Conservation (phyloP, 192 early-diverging fungal genomes). For the Diversispora epigaea region DNA sequence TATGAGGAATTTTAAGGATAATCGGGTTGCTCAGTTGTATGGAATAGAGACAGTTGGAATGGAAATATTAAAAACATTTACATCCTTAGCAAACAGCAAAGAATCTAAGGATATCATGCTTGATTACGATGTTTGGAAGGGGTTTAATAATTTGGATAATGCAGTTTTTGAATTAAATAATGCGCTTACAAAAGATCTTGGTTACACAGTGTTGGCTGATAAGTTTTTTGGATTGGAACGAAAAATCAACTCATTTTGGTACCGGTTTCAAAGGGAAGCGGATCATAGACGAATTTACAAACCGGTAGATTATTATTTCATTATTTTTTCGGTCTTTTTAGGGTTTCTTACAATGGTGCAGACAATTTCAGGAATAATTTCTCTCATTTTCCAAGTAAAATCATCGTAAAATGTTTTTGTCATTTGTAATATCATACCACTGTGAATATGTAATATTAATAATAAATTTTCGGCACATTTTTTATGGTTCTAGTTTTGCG, state of each 20-base stretch:
- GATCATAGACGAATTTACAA: constrained; percentile 9
- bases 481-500: too few relatives aligned
- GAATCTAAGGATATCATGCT: constrained; percentile 14
- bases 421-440: too few relatives aligned
- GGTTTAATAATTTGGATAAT: neutral
- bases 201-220: constrained; percentile 14
- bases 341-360: constrained; percentile 16
- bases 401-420: neutral
- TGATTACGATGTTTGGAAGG: neutral
- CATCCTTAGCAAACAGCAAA: neutral
- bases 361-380: neutral
- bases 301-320: constrained; percentile 11
- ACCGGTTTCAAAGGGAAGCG: constrained; percentile 6
- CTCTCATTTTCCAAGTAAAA: constrained; percentile 16
- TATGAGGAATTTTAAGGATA: constrained; percentile 1
- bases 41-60: constrained; percentile 12
- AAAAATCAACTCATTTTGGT: constrained; percentile 22
- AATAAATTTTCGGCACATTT: too few relatives aligned
- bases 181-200: neutral
- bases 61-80: constrained; percentile 15
- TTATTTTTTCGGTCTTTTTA: constrained; percentile 12
- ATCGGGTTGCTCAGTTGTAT: neutral
- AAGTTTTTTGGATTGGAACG: constrained; percentile 12
- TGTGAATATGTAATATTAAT: too few relatives aligned
- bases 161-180: neutral